Percentiles rank a stretch among this genome's conserved stretches.
Evolutionary conservation across 163 green algal species (phyloP).

Genomic region (Scenedesmus sp.): DNA sequence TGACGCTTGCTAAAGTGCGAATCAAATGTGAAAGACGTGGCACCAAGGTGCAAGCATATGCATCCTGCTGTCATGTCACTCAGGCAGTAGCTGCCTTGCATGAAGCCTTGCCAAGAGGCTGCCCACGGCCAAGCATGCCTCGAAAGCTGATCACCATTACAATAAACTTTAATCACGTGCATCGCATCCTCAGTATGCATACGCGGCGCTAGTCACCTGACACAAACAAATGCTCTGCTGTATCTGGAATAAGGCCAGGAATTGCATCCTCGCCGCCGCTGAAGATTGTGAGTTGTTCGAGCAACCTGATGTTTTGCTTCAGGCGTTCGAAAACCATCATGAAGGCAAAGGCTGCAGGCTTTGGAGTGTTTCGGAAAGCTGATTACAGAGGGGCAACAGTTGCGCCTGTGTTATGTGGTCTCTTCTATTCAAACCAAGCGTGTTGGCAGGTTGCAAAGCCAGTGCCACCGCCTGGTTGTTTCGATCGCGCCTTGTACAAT

Average conservation of each 20-base stretch:
- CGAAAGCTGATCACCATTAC: neutral
- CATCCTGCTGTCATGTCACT: neutral
- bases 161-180: neutral
- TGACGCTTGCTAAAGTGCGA: neutral
- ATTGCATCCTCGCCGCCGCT: neutral
- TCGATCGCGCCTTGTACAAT: neutral
- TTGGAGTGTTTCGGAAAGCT: neutral
- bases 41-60: neutral
- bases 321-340: conserved; percentile 18
- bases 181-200: neutral
- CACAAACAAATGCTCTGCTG: conserved; percentile 12
- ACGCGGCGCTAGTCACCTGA: neutral
- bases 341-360: neutral
- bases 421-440: neutral
- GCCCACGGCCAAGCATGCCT: neutral
- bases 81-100: neutral
- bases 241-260: neutral
- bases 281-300: conserved; percentile 39
- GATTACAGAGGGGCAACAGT: neutral
- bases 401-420: neutral
- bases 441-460: neutral
- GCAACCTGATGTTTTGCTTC: conserved; percentile 6
- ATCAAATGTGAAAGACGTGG: neutral
- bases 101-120: neutral
- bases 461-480: neutral